Conservation (phyloP, 2,329 filamentous ascomycete genomes). For the Paraphaeosphaeria sporulosa region DNA sequence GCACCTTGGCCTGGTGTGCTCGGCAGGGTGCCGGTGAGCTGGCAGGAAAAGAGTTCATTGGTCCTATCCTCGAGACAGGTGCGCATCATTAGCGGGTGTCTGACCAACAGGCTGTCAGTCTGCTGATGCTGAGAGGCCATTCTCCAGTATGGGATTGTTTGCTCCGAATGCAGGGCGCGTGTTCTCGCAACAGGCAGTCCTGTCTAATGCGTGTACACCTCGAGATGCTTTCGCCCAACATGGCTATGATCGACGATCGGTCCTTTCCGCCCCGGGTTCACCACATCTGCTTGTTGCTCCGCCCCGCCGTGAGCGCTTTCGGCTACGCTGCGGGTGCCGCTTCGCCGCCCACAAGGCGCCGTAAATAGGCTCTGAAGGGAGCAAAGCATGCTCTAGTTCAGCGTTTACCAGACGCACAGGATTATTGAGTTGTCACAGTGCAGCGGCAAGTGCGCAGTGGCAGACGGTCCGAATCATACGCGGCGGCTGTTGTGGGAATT, state of each 20-base stretch:
- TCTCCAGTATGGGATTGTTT: neutral
- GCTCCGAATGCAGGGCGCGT: constrained; percentile 7
- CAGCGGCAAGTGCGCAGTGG: constrained; percentile 8
- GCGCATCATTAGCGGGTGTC: constrained; percentile 10
- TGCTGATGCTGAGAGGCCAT: constrained; percentile 10
- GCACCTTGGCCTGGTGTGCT: constrained; percentile 7
- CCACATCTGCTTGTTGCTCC: constrained; percentile 8
- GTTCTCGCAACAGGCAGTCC: constrained; percentile 9
- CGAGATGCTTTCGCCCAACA: constrained; percentile 4
- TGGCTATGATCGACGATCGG: constrained; percentile 6
- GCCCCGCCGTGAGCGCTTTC: constrained; percentile 12
- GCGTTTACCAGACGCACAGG: neutral
- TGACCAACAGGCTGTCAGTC: constrained; percentile 15
- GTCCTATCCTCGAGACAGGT: constrained; percentile 11
- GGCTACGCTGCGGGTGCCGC: constrained; percentile 10
- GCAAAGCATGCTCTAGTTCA: neutral
- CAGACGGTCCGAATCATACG: neutral
- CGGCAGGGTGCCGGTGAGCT: constrained; percentile 7
- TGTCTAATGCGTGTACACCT: constrained; percentile 7
- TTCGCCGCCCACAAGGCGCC: constrained; percentile 7
- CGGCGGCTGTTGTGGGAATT: neutral
- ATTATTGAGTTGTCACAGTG: neutral
- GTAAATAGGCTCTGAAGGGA: constrained; percentile 9
- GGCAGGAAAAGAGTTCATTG: constrained; percentile 8
- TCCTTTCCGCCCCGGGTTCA: neutral